Evolutionary conservation across 176 grass and related monocot genomes (phyloP), one percentile per base, ranked within the genome.

Genomic region (Musa troglodytarum): DNA sequence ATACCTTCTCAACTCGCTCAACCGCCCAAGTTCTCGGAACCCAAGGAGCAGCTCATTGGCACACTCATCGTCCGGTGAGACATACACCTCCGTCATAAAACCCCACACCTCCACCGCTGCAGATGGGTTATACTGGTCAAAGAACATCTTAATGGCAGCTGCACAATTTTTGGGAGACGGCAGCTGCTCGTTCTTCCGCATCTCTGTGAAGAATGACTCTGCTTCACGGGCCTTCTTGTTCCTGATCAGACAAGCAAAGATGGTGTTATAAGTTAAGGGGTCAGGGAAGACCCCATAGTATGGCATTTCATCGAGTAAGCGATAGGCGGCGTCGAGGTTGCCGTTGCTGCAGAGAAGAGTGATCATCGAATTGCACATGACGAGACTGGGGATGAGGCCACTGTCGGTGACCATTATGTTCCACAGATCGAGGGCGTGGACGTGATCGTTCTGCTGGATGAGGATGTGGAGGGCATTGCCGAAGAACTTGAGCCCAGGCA

Each of bases 121-220:
- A 9, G 81, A 78, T 21, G 92, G 89, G 50, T 92, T 80, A 53
- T 83, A 96, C 78, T 92, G 80, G 74, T 86, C 72, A 20, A 75
- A 96, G 73, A 92, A 96, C 81, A 92, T 81, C 49, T 50, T 76
- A 65, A 92, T 88, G 64, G 89, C 85, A 58, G 85, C 61, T 0
- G 76, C 23, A 14, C 92, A 92, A 77, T 85, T 96, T 50, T 81
- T 65, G 0, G 87, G 43, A 0, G 89, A 90, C 68, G 89, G 92
- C 26, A 85, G 68, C 62, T 92, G 82, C 82, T 96, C 92, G 15
- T 92, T 96, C 83, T 96, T 92, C 81, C 76, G 81, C 92, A 96
- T 96, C 81, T 96, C 92, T 1, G 1, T 19, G 11, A 96, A 80
- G 73, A 96, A 92, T 54, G 28, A 71, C 71, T 90, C 87, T 55